Evolutionary conservation across 441 rosid species (phyloP).

Genomic region (Erodium trifolium): DNA sequence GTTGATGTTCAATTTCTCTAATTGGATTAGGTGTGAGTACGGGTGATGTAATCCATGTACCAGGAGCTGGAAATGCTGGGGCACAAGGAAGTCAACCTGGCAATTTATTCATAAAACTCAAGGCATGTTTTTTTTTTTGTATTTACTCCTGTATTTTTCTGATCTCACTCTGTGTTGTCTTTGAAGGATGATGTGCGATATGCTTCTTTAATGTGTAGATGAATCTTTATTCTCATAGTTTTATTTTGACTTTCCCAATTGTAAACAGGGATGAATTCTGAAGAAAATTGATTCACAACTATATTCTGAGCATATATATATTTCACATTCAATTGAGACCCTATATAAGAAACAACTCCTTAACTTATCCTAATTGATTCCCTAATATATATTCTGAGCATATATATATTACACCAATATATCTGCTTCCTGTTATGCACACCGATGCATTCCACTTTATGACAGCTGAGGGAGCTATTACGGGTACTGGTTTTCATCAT

Average conservation of each 20-base stretch:
- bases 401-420: background rate
- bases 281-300: too few species aligned
- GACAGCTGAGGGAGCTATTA: too few species aligned
- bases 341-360: too few species aligned
- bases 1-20: constrained; percentile 4
- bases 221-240: background rate
- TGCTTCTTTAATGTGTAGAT: background rate
- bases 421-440: background rate
- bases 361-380: too few species aligned
- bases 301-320: too few species aligned
- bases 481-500: too few species aligned
- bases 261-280: too few species aligned
- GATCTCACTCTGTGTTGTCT: background rate
- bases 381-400: too few species aligned
- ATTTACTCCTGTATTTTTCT: constrained; percentile 7
- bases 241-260: background rate
- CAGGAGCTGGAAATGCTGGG: constrained; percentile 64
- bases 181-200: background rate
- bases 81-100: constrained; percentile 62
- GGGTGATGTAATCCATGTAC: constrained; percentile 64
- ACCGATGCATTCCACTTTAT: background rate
- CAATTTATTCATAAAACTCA: constrained; percentile 60
- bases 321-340: too few species aligned
- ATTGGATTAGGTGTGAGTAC: constrained; percentile 67
- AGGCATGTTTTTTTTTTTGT: constrained; percentile 37